Conservation (phyloP, 306 rosid genomes). For the Vigna angularis region DNA sequence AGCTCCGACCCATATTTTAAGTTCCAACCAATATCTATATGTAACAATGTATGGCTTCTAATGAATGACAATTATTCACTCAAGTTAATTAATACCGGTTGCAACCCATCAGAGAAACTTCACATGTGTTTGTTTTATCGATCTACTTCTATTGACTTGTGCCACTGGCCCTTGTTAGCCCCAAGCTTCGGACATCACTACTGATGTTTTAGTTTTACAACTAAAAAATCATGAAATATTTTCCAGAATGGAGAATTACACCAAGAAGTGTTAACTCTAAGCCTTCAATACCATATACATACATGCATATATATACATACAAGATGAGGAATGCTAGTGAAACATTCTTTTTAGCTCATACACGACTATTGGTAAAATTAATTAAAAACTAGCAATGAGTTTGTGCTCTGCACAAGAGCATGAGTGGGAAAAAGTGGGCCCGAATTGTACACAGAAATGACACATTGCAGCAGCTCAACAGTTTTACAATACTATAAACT, state of each 20-base stretch:
- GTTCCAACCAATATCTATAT: slow-evolving; percentile 34
- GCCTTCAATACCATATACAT: slow-evolving; percentile 14
- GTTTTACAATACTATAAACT: too few species aligned
- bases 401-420: neutral
- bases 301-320: neutral
- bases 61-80: slow-evolving; percentile 8
- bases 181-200: slow-evolving; percentile 35
- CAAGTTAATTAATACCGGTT: slow-evolving; percentile 17
- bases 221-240: neutral
- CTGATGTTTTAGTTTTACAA: slow-evolving; percentile 16
- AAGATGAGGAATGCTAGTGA: neutral
- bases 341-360: neutral
- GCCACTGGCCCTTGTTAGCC: slow-evolving; percentile 13
- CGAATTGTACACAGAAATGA: neutral
- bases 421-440: neutral
- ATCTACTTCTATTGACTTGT: slow-evolving; percentile 27
- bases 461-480: neutral
- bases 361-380: neutral
- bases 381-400: neutral
- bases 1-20: slow-evolving; percentile 30
- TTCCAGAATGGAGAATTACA: neutral
- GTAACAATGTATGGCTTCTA: neutral
- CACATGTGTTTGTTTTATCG: slow-evolving; percentile 2
- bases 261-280: slow-evolving; percentile 22
- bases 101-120: slow-evolving; percentile 27